phyloP scores from a whole-genome alignment of 2,329 filamentous ascomycete genomes.

The Lachnellula cervina region DNA sequence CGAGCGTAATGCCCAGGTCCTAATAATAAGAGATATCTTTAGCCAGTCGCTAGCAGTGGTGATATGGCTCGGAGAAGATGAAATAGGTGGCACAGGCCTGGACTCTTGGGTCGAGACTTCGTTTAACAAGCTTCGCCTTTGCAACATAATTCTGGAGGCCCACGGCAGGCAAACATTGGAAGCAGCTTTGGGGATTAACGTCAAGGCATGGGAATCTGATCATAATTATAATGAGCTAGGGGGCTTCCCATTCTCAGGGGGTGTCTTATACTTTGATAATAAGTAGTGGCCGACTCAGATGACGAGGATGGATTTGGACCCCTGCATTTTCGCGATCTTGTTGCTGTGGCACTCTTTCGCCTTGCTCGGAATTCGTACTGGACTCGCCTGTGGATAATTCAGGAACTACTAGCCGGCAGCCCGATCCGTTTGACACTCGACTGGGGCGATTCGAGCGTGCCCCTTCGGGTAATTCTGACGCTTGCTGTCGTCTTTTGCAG shows the following conservation, averaged over 20 bases:
- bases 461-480: conserved; percentile 5
- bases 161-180: conserved; percentile 13
- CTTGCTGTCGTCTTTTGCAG: conserved; percentile 3
- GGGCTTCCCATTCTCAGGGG: conserved; percentile 9
- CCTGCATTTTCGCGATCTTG: conserved; percentile 12
- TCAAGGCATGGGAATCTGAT: conserved; percentile 14
- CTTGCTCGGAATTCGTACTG: conserved; percentile 28
- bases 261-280: conserved; percentile 17
- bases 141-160: conserved; percentile 13
- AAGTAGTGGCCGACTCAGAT: no score
- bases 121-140: conserved; percentile 14
- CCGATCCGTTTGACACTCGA: conserved; percentile 2
- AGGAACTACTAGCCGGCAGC: conserved; percentile 25
- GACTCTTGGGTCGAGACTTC: conserved; percentile 12
- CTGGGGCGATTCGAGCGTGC: conserved; percentile 6
- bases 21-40: conserved; percentile 14
- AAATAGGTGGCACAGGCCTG: conserved; percentile 9
- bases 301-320: conserved; percentile 11
- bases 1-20: conserved; percentile 10
- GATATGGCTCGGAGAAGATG: conserved; percentile 15
- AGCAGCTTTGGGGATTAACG: conserved; percentile 11
- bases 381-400: conserved; percentile 33
- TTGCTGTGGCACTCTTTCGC: conserved; percentile 8
- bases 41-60: conserved; percentile 8
- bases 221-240: conserved; percentile 14